These are phyloP conservation scores for Lasiosphaeriaceae sp. DNA, from an alignment of 495 filamentous ascomycete genomes.

Conservation along the genomic window DNA sequence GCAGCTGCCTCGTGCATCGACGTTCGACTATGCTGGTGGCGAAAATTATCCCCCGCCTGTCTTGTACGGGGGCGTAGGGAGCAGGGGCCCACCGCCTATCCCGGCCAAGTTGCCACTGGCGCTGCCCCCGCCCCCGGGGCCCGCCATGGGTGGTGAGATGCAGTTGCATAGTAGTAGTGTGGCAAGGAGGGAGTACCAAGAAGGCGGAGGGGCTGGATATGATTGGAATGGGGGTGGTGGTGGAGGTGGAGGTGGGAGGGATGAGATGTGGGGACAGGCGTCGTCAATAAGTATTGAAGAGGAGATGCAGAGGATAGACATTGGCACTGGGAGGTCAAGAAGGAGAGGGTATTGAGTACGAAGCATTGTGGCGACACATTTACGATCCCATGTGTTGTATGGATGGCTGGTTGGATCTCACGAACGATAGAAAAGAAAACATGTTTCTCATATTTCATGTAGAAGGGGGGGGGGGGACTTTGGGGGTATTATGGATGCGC, in stretches of 20 bases:
- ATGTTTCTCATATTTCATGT: too few relatives aligned
- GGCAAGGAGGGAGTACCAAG: conserved; percentile 18
- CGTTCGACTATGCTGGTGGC: conserved; percentile 33
- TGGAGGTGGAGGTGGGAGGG: conserved; percentile 30
- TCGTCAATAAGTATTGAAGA: conserved; percentile 60
- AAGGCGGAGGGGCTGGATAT: conserved; percentile 3
- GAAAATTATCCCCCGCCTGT: conserved; percentile 36
- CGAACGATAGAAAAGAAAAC: too few relatives aligned
- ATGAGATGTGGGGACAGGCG: conserved; percentile 36
- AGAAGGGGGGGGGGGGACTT: too few relatives aligned
- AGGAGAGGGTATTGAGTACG: conserved; percentile 10
- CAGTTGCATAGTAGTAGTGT: conserved; percentile 32
- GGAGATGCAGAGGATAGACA: conserved; percentile 79
- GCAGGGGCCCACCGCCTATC: conserved; percentile 41
- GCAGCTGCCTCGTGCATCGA: conserved; percentile 35
- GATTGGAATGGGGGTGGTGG: conserved; percentile 15
- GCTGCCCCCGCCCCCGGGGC: conserved; percentile 15
- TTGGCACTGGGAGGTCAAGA: conserved; percentile 54
- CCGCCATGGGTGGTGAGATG: conserved; percentile 42
- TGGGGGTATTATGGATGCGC: too few relatives aligned
- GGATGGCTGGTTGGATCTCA: too few relatives aligned
- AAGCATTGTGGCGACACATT: too few relatives aligned
- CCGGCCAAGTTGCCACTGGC: conserved; percentile 71
- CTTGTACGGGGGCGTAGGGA: conserved; percentile 1
- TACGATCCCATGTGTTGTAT: too few relatives aligned